A percentile compares a stretch with the other conserved stretches of the same genome.
phyloP scores from a whole-genome alignment of 257 asterid species.

The Datura wrightii region DNA sequence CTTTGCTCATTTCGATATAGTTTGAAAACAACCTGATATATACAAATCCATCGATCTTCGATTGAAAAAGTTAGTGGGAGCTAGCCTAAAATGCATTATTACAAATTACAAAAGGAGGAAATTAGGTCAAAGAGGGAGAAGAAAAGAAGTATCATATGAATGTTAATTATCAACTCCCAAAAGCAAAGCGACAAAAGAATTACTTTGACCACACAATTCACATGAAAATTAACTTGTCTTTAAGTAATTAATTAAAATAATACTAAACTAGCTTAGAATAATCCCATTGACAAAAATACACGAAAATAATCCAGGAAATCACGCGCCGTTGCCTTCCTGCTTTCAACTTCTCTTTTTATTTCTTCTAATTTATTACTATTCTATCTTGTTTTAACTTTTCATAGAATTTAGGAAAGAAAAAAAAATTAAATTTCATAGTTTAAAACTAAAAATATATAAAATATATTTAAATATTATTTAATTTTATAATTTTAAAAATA shows the following conservation, averaged over 20 bases:
- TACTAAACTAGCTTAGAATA: not conserved
- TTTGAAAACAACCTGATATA: not conserved
- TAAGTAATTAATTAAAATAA: not conserved
- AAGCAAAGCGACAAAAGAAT: conserved; percentile 8
- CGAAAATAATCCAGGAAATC: conserved; percentile 24
- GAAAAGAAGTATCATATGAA: not conserved
- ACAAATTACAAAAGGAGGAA: not conserved
- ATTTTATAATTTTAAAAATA: too few species aligned
- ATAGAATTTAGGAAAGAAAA: too few species aligned
- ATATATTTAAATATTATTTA: too few species aligned
- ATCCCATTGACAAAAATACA: conserved; percentile 17
- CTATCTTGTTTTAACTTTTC: too few species aligned
- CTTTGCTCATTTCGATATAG: too few species aligned
- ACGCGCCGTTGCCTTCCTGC: conserved; percentile 9
- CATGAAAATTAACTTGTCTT: not conserved
- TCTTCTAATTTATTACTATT: not conserved
- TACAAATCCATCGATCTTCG: not conserved
- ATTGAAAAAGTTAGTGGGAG: conserved; percentile 18
- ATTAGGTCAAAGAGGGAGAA: not conserved
- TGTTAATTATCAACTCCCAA: conserved; percentile 11
- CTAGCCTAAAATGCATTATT: not conserved
- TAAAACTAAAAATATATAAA: too few species aligned
- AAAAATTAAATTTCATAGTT: too few species aligned
- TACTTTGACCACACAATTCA: conserved; percentile 27
- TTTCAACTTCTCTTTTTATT: not conserved